Percentiles rank a stretch among this genome's conserved stretches.
These are phyloP conservation scores for Pistacia atlantica DNA, from an alignment of 345 rosid genomes.

Conservation along the genomic window DNA sequence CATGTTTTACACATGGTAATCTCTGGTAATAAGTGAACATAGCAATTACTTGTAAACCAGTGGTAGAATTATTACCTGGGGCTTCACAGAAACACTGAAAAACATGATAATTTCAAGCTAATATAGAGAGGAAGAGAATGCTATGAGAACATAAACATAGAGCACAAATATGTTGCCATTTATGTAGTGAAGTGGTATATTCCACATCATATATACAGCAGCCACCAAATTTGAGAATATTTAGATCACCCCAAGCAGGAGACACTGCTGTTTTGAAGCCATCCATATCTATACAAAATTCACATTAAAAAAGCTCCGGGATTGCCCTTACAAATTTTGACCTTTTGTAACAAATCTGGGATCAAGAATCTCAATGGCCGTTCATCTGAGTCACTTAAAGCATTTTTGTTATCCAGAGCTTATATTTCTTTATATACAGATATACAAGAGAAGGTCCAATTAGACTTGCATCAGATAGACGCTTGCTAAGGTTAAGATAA, in stretches of 20 bases:
- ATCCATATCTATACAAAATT: conserved; percentile 27
- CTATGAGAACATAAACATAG: background rate
- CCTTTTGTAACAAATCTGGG: conserved; percentile 4
- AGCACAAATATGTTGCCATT: background rate
- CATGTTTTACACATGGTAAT: background rate
- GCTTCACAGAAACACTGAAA: no score
- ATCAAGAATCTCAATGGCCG: background rate
- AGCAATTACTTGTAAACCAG: no score
- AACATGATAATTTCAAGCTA: no score
- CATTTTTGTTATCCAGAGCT: conserved; percentile 83
- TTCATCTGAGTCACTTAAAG: conserved; percentile 37
- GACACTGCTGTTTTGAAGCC: conserved; percentile 7
- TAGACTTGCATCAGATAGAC: conserved; percentile 59
- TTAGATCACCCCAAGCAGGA: conserved; percentile 10
- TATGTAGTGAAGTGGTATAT: background rate
- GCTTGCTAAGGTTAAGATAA: conserved; percentile 72
- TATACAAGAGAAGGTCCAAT: conserved; percentile 82
- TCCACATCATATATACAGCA: conserved; percentile 11
- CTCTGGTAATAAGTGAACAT: no score
- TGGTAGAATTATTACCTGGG: no score
- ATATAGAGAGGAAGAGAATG: background rate
- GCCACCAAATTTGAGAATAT: conserved; percentile 9
- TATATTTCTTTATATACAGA: conserved; percentile 66
- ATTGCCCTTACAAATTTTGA: background rate
- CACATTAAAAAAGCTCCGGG: background rate